phyloP scores from a whole-genome alignment of 1,139 yeast species.

The Hyphopichia buzzinii region DNA sequence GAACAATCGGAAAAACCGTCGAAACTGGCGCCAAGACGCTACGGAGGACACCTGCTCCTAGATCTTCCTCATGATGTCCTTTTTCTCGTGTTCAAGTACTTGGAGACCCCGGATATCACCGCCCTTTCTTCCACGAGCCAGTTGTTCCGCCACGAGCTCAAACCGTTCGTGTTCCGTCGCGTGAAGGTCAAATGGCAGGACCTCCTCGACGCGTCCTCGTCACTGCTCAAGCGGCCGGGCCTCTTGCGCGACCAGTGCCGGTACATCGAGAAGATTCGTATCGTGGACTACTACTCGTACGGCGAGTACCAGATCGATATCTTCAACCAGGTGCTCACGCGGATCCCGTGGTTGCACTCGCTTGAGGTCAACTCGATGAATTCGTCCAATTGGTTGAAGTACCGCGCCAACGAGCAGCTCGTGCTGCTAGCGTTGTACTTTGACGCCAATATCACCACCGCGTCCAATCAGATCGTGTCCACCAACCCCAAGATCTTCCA shows the following conservation, averaged over 20 bases:
- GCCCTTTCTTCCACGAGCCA: conserved; percentile 21
- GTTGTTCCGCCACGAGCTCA: conserved; percentile 18
- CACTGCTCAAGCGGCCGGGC: not conserved
- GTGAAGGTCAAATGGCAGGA: conserved; percentile 32
- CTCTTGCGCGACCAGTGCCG: conserved; percentile 4
- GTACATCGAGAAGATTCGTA: conserved; percentile 21
- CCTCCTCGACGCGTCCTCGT: conserved; percentile 12
- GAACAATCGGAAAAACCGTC: too few species aligned
- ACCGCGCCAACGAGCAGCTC: conserved; percentile 21
- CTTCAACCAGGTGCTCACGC: conserved; percentile 18
- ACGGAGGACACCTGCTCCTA: conserved; percentile 9
- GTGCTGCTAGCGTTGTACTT: conserved; percentile 25
- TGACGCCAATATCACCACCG: conserved; percentile 11
- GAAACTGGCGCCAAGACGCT: not conserved
- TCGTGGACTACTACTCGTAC: conserved; percentile 33
- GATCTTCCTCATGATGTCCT: conserved; percentile 30
- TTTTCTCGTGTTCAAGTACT: conserved; percentile 16
- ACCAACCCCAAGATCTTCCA: conserved; percentile 27
- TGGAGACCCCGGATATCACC: conserved; percentile 21
- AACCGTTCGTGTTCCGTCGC: conserved; percentile 20
- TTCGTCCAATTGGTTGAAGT: conserved; percentile 44
- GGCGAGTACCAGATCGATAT: conserved; percentile 44
- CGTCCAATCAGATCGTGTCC: conserved; percentile 10
- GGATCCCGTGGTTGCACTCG: conserved; percentile 20
- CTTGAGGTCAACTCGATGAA: conserved; percentile 32